A percentile compares a stretch with the other conserved stretches of the same genome.
These are phyloP conservation scores for Xylaria castorea DNA, from an alignment of 495 filamentous ascomycete species.

Conservation along the genomic window DNA sequence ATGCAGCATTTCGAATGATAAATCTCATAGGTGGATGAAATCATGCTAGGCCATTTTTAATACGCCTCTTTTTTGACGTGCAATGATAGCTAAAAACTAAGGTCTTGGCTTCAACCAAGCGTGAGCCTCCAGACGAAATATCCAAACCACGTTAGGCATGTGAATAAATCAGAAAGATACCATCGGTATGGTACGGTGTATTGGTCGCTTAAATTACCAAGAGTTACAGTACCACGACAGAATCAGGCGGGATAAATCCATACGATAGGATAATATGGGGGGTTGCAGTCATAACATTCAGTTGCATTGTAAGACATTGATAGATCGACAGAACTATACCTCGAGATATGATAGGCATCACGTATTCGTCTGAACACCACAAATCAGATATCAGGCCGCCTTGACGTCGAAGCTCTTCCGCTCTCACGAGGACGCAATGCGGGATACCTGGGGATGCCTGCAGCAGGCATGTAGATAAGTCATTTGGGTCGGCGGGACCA, in stretches of 20 bases:
- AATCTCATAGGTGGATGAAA: constrained; percentile 2
- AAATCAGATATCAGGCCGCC: neutral
- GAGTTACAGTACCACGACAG: neutral
- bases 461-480: constrained; percentile 15
- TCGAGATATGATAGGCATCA: neutral
- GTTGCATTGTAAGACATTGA: neutral
- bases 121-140: neutral
- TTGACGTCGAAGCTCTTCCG: neutral
- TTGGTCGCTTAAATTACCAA: neutral
- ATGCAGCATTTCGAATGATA: neutral
- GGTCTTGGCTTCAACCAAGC: constrained; percentile 5
- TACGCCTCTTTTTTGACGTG: neutral
- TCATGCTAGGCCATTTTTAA: neutral
- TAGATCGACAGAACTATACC: neutral
- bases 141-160: constrained; percentile 23
- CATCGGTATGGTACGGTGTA: neutral
- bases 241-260: neutral
- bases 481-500: neutral
- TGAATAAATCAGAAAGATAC: neutral
- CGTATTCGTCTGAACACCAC: neutral
- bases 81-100: neutral
- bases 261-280: neutral
- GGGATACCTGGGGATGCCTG: neutral
- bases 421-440: neutral
- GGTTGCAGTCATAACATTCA: neutral